Conservation (phyloP, 2,329 filamentous ascomycete genomes). For the Aspergillus candidus region DNA sequence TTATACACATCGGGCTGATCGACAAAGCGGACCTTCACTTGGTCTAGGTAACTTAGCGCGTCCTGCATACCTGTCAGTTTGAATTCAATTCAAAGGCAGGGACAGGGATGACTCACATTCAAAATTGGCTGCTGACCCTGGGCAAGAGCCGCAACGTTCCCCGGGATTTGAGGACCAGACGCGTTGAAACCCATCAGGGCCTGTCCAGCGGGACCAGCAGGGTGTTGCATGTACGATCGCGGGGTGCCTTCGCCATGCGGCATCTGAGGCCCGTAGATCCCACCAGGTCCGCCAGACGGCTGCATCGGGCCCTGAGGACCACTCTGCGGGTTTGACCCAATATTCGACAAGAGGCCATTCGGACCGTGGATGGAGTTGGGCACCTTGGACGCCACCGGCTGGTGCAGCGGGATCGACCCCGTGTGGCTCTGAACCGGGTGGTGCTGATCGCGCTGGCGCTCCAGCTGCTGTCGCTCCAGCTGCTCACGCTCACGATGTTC, state of each 20-base stretch:
- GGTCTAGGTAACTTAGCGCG: slow-evolving; percentile 91
- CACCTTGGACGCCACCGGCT: slow-evolving; percentile 80
- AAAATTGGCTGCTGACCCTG: slow-evolving; percentile 82
- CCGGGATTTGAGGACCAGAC: slow-evolving; percentile 39
- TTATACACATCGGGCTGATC: slow-evolving; percentile 98
- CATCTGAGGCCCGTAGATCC: slow-evolving; percentile 64
- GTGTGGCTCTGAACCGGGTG: slow-evolving; percentile 80
- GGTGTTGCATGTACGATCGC: slow-evolving; percentile 58
- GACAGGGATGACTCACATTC: slow-evolving; percentile 43
- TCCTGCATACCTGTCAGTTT: slow-evolving; percentile 41
- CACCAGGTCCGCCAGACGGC: slow-evolving; percentile 54
- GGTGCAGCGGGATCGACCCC: slow-evolving; percentile 84
- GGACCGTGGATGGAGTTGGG: slow-evolving; percentile 83
- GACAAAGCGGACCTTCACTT: slow-evolving; percentile 96
- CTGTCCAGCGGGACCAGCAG: slow-evolving; percentile 47
- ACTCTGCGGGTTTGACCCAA: slow-evolving; percentile 55
- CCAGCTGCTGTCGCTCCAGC: slow-evolving; percentile 49
- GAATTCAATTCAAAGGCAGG: background rate
- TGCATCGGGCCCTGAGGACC: slow-evolving; percentile 51
- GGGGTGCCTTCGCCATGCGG: slow-evolving; percentile 52
- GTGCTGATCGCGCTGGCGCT: slow-evolving; percentile 53
- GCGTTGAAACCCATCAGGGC: slow-evolving; percentile 47
- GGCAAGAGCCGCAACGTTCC: slow-evolving; percentile 54
- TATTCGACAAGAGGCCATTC: slow-evolving; percentile 74
- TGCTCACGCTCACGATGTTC: slow-evolving; percentile 50